Conservation (phyloP, 106 monocot genomes). For the Cymbidium sinense region DNA sequence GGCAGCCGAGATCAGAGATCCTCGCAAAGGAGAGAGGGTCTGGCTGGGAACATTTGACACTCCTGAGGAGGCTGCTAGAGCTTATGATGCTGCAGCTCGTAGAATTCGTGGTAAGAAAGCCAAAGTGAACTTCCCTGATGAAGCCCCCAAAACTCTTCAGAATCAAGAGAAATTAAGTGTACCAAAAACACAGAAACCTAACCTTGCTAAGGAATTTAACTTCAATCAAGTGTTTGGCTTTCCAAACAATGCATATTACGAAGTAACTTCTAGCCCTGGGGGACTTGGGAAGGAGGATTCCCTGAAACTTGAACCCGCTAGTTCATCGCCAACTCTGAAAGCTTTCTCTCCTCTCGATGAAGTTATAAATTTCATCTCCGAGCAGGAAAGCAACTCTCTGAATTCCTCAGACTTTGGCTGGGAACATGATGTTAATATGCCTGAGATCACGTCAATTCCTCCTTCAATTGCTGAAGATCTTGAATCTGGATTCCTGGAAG, state of each 20-base stretch:
- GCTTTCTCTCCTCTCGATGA: slow-evolving; percentile 5
- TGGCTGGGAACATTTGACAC: slow-evolving; percentile 61
- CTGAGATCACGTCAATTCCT: slow-evolving; percentile 36
- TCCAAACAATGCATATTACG: slow-evolving; percentile 7
- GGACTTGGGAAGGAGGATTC: slow-evolving; percentile 17
- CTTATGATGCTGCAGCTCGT: slow-evolving; percentile 48
- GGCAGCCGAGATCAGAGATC: slow-evolving; percentile 62
- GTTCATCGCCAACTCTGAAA: background rate
- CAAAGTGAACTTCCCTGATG: slow-evolving; percentile 58
- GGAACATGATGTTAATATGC: slow-evolving; percentile 28
- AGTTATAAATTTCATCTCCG: slow-evolving; percentile 26
- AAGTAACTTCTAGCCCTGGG: slow-evolving; percentile 17
- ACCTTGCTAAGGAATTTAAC: background rate
- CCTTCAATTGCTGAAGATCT: slow-evolving; percentile 15
- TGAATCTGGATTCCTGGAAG: slow-evolving; percentile 21
- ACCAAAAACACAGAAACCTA: slow-evolving; percentile 7
- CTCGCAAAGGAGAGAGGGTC: slow-evolving; percentile 44
- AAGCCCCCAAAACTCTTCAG: slow-evolving; percentile 1
- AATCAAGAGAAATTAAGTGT: slow-evolving; percentile 13
- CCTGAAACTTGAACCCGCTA: background rate
- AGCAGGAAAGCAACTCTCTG: slow-evolving; percentile 38
- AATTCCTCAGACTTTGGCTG: slow-evolving; percentile 19
- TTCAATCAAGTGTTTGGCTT: slow-evolving; percentile 8
- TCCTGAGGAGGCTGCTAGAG: slow-evolving; percentile 51
- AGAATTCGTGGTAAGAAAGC: slow-evolving; percentile 52